A percentile compares a stretch with the other conserved stretches of the same genome.
Conservation (phyloP, 805 yeast genomes). For the Blastobotrys attinorum region DNA sequence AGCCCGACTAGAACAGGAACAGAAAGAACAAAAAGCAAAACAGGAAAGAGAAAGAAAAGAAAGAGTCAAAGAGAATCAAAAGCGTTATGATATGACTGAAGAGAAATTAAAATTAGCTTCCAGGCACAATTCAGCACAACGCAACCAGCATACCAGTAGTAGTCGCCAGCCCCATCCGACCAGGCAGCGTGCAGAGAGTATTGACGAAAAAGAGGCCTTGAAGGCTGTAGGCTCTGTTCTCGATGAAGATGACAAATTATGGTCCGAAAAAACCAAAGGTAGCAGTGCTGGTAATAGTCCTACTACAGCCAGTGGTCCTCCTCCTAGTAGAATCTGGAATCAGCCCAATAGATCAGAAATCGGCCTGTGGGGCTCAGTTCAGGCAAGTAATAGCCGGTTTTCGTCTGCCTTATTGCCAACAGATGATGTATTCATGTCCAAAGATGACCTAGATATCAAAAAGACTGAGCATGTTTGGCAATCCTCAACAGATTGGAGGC, state of each 20-base stretch:
- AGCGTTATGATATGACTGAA: slow-evolving; percentile 3
- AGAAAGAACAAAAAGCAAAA: slow-evolving; percentile 2
- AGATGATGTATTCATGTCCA: slow-evolving; percentile 2
- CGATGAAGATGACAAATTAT: slow-evolving; percentile 5
- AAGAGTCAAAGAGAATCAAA: slow-evolving; percentile 1
- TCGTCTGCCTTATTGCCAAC: background rate
- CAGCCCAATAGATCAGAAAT: background rate
- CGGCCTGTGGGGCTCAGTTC: slow-evolving; percentile 1
- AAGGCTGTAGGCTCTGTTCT: slow-evolving; percentile 5
- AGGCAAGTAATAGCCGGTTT: background rate
- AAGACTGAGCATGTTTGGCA: background rate
- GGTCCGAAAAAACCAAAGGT: no score
- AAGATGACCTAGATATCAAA: slow-evolving; percentile 2
- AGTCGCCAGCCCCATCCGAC: no score
- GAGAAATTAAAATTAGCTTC: background rate
- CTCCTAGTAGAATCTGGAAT: background rate
- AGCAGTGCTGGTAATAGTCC: no score
- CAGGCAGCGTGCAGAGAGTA: slow-evolving; percentile 2
- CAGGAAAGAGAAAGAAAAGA: background rate
- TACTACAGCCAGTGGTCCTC: no score
- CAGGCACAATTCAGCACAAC: no score
- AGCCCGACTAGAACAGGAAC: slow-evolving; percentile 4
- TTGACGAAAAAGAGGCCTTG: slow-evolving; percentile 3
- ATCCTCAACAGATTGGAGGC: background rate
- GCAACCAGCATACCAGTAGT: no score